Conservation (phyloP, 805 yeast genomes). For the Candida ascalaphidarum region DNA sequence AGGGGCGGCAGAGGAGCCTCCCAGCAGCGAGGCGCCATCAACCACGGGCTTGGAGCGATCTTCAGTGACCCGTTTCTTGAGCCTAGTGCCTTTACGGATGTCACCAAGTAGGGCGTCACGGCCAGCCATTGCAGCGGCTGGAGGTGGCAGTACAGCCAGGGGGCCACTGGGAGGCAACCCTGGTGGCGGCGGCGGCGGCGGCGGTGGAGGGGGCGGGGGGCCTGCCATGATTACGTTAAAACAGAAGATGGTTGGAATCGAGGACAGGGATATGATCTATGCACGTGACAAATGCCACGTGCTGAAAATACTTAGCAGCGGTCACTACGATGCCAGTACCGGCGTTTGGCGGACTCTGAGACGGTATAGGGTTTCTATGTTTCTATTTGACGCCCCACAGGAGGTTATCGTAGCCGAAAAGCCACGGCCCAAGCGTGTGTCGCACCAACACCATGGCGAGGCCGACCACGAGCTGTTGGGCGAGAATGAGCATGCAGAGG, state of each 20-base stretch:
- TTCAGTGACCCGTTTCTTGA: slow-evolving; percentile 35
- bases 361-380: no score
- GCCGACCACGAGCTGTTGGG: slow-evolving; percentile 60
- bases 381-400: slow-evolving; percentile 28
- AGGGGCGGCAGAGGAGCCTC: no score
- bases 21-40: slow-evolving; percentile 21
- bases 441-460: slow-evolving; percentile 58
- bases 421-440: slow-evolving; percentile 76
- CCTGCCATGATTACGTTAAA: no score
- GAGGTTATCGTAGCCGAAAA: slow-evolving; percentile 86
- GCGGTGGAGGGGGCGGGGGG: slow-evolving; percentile 45
- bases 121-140: slow-evolving; percentile 18
- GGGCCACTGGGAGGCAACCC: slow-evolving; percentile 34
- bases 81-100: slow-evolving; percentile 51
- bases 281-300: no score
- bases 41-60: slow-evolving; percentile 49
- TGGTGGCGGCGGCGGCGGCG: slow-evolving; percentile 54
- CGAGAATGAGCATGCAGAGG: slow-evolving; percentile 53
- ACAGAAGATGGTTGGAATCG: no score
- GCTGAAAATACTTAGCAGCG: no score
- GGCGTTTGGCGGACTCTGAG: no score
- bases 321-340: no score
- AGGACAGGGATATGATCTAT: no score
- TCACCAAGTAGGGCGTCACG: slow-evolving; percentile 61
- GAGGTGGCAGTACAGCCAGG: slow-evolving; percentile 15